Evolutionary conservation across 768 basidiomycete species (phyloP).

Genomic region (Lactarius psammicola): DNA sequence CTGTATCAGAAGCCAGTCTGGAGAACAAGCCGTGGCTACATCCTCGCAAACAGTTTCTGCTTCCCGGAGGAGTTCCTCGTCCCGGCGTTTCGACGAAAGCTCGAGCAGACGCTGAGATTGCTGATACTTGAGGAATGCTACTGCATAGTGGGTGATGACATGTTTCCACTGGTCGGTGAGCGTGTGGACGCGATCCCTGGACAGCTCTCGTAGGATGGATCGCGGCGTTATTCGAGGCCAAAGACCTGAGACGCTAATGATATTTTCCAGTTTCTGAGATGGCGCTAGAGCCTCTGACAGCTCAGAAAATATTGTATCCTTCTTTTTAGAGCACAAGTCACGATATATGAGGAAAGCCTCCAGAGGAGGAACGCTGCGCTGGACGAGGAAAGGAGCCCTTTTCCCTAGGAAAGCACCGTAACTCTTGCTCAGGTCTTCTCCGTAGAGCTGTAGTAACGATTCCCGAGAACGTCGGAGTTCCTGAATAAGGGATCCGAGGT

Average conservation of each 20-base stretch:
- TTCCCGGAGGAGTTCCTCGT: constrained; percentile 16
- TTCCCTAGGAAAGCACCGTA: neutral
- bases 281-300: neutral
- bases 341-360: neutral
- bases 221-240: constrained; percentile 20
- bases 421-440: constrained; percentile 10
- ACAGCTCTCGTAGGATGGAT: constrained; percentile 27
- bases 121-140: constrained; percentile 3
- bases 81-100: neutral
- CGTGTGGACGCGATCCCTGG: constrained; percentile 26
- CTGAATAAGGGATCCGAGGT: neutral
- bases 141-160: neutral
- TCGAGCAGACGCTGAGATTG: constrained; percentile 19
- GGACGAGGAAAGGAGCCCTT: neutral
- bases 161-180: neutral
- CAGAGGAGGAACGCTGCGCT: neutral
- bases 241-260: neutral
- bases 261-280: neutral
- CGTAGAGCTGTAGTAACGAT: constrained; percentile 1
- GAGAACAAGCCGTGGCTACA: neutral
- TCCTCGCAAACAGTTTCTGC: neutral
- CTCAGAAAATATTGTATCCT: neutral
- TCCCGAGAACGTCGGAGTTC: constrained; percentile 5
- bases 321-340: neutral
- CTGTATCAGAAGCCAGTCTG: constrained; percentile 22